Percentiles rank a stretch among this genome's conserved stretches.
These are phyloP conservation scores for Capsella rubella DNA, from an alignment of 441 rosid genomes.

Conservation along the genomic window DNA sequence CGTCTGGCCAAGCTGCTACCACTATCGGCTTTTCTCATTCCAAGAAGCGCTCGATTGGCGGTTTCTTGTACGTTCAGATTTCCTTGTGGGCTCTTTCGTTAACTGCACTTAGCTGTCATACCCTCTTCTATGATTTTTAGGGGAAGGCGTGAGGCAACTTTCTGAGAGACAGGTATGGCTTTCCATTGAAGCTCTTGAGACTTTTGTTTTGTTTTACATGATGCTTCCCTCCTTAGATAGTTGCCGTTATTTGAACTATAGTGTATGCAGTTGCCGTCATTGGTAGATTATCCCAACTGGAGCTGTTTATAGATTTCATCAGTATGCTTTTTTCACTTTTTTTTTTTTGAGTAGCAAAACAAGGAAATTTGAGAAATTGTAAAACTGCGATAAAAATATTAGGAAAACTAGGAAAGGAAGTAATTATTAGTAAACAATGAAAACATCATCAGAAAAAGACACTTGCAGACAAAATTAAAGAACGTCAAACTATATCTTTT, in stretches of 20 bases:
- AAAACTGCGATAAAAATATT: neutral
- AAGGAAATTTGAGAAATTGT: constrained; percentile 19
- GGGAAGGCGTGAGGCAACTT: constrained; percentile 68
- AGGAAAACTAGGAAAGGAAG: constrained; percentile 9
- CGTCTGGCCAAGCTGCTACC: constrained; percentile 73
- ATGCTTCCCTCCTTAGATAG: constrained; percentile 43
- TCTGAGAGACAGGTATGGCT: constrained; percentile 72
- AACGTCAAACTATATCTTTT: neutral
- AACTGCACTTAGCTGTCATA: constrained; percentile 84
- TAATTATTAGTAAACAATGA: neutral
- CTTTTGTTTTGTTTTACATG: constrained; percentile 34
- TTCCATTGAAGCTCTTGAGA: constrained; percentile 53
- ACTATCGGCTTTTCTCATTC: constrained; percentile 68
- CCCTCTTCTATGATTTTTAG: constrained; percentile 50
- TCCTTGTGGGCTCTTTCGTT: constrained; percentile 80
- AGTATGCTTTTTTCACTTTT: neutral
- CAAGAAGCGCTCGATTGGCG: constrained; percentile 96
- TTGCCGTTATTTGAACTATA: constrained; percentile 44
- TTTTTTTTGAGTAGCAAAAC: neutral
- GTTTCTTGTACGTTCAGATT: constrained; percentile 75
- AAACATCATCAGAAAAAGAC: neutral
- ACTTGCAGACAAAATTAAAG: constrained; percentile 12
- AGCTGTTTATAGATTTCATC: neutral
- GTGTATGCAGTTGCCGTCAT: constrained; percentile 17
- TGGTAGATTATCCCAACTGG: neutral